Conservation (phyloP, 352 stramenopile genomes). For the Paralagenidium karlingii region DNA sequence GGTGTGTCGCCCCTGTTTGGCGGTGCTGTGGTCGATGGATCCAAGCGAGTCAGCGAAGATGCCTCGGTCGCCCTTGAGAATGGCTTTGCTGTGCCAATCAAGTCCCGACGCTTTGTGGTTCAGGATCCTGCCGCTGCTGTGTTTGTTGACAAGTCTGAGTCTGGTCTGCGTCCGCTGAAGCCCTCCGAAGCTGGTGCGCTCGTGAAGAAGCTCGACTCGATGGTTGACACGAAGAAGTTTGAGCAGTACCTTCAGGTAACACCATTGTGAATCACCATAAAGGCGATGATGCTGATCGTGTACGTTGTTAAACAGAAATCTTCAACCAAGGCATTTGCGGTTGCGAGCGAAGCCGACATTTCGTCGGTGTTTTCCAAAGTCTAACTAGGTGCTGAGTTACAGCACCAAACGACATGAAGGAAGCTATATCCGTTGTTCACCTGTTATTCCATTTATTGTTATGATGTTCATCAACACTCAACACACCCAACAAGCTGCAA, state of each 20-base stretch:
- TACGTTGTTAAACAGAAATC: conserved; percentile 15
- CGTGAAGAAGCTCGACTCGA: conserved; percentile 19
- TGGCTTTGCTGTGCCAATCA: conserved; percentile 45
- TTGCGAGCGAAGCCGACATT: conserved; percentile 45
- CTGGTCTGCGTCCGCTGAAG: background rate
- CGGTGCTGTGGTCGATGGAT: conserved; percentile 39
- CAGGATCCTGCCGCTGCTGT: conserved; percentile 38
- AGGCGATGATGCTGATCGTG: too few species aligned
- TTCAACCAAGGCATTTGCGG: conserved; percentile 52
- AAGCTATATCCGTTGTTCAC: too few species aligned
- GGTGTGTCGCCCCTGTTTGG: conserved; percentile 63
- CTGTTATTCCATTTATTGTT: too few species aligned
- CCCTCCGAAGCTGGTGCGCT: conserved; percentile 19
- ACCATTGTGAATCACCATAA: too few species aligned
- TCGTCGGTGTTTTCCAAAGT: conserved; percentile 41
- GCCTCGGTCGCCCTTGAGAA: conserved; percentile 29
- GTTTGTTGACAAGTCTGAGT: conserved; percentile 39
- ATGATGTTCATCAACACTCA: too few species aligned
- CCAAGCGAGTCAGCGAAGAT: conserved; percentile 38
- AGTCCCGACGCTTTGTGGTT: conserved; percentile 63
- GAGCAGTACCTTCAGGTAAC: too few species aligned
- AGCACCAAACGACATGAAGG: too few species aligned
- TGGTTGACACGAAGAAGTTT: too few species aligned
- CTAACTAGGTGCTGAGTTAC: conserved; percentile 23
- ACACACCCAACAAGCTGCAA: too few species aligned